Base-by-base conservation (phyloP, 371 early-diverging fungal species). In the Homolaphlyctis polyrhiza region DNA sequence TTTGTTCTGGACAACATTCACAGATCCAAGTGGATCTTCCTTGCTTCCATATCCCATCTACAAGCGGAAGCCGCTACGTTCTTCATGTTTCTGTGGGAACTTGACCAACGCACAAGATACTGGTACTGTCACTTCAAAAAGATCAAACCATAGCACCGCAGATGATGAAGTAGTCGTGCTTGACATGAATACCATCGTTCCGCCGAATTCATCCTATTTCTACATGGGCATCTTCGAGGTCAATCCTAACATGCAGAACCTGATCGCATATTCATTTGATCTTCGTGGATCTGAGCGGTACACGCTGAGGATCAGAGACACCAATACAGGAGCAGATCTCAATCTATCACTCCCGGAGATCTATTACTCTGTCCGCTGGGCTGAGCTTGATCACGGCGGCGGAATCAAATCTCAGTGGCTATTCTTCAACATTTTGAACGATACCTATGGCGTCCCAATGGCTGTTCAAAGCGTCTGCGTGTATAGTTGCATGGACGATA, bases 341-440 rank as follows among this genome's bases (percentile, higher is more conserved):
- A 61, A 21, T 28, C 64, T 62, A 23, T n/a, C n/a, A n/a, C n/a
- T n/a, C n/a, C n/a, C n/a, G n/a, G n/a, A n/a, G n/a, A n/a, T n/a
- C n/a, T 73, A 62, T 35, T 83, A 67, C 65, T 73, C 67, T 59
- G 81, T 60, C 62, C 73, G 82, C 8, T 84, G 84, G 81, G 69
- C 66, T 2, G 54, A 23, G 25, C n/a, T n/a, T n/a, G n/a, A n/a
- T n/a, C n/a, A n/a, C n/a, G 60, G 36, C 3, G 35, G 18, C 28
- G 48, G 64, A n/a, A 18, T 39, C 11, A 47, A 3, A 47, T 18
- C 47, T 47, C 8, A 25, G 21, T 79, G 67, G 66, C 28, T 83
- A 1, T 78, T 74, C 43, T 82, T 66, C 48, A 81, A 75, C 33
- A 60, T 65, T 30, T 64, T 85, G 18, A 77, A 81, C 58, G 27